phyloP scores from a whole-genome alignment of 164 flowering plant species.

The Umbilicus rupestris region DNA sequence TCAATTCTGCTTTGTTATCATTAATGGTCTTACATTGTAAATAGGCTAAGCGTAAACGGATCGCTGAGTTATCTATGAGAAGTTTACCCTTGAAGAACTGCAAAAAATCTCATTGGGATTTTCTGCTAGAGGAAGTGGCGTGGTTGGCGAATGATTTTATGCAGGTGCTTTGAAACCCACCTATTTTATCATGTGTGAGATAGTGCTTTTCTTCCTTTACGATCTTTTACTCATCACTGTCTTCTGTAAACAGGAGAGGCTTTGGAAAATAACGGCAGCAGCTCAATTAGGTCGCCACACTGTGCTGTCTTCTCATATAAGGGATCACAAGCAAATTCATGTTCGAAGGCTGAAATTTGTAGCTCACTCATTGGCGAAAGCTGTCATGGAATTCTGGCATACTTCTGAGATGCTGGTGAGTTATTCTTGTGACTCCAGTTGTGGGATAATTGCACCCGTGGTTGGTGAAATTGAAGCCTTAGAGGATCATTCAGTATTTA shows the following conservation, averaged over 20 bases:
- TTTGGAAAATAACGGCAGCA: conserved; percentile 87
- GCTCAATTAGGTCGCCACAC: conserved; percentile 50
- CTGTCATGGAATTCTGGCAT: conserved; percentile 82
- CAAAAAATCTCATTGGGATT: conserved; percentile 87
- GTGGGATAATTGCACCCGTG: not conserved
- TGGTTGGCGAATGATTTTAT: conserved; percentile 99
- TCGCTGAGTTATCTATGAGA: conserved; percentile 59
- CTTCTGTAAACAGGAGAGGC: conserved; percentile 56
- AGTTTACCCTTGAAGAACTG: conserved; percentile 26
- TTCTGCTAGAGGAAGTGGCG: conserved; percentile 94
- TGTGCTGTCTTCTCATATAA: conserved; percentile 42
- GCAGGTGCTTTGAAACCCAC: conserved; percentile 41
- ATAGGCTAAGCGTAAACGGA: conserved; percentile 77
- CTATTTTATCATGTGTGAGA: not conserved
- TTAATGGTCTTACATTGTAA: conserved; percentile 15
- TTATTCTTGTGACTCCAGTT: not conserved
- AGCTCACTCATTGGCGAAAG: conserved; percentile 52
- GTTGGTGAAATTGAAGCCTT: not conserved
- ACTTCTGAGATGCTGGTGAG: conserved; percentile 32
- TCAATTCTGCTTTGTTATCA: not conserved
- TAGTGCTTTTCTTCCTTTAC: not conserved
- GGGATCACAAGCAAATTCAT: conserved; percentile 30
- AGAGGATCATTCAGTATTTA: not conserved
- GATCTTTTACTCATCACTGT: not conserved
- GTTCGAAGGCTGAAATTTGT: conserved; percentile 36